Base-by-base conservation (phyloP, 2,329 filamentous ascomycete genomes). In the Pyricularia sp. region DNA sequence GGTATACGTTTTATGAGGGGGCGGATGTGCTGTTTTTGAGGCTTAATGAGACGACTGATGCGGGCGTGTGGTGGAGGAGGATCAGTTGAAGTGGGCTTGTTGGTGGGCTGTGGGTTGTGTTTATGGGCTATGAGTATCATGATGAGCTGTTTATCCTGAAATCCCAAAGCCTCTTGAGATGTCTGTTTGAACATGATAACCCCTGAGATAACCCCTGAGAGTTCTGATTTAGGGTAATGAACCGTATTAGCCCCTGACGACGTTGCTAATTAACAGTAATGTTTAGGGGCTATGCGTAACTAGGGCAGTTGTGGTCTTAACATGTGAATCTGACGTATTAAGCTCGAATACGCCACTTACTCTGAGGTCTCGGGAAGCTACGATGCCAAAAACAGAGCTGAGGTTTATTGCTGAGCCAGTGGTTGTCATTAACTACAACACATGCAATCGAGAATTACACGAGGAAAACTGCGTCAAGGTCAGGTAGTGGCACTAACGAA, bases 361-460 rank as follows among this genome's bases (percentile, higher is more conserved):
- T 50, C 4, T 50, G 36, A 50, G 14, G 36, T 17, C 14, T 4
- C 6, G 36, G 36, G 5, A 20, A 3, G 4, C 6, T 11, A 7
- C 28, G 23, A n/a, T 26, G 0, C 31, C 64, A 36, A 65, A 65
- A 6, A 65, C 61, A 11, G 64, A 70, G 28, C 70, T 68, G 11
- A 69, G 64, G n/a, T 20, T 69, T 68, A 64, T 50, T 65, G 30
- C 66, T 64, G 3, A 69, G 66, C 14, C 66, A 61, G 5, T 63
- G 68, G n/a, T 70, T 69, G 33, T 66, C 66, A n/a, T 66, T 55
- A 50, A 59, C n/a, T n/a, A 67, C 26, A 70, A 25, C 20, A 68
- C 20, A 36, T 69, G 69, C 2, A 26, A 70, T 50, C 10, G 55
- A 64, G 42, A 70, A 70, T 59, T 68, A 66, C 66, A 69, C 70